Conservation (phyloP, 805 yeast genomes). For the Saturnispora diversa region DNA sequence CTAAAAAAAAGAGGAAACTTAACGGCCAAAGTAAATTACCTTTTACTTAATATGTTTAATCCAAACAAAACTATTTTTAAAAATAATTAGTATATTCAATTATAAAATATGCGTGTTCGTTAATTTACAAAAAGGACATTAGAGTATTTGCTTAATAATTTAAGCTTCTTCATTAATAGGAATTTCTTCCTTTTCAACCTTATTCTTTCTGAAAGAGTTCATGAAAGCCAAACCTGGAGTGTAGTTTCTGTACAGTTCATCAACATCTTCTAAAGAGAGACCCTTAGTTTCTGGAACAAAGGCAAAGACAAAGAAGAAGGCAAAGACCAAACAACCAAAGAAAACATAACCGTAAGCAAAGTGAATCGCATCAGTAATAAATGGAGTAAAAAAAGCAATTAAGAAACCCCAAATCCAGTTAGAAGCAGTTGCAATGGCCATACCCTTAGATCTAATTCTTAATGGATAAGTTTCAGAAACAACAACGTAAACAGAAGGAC, state of each 20-base stretch:
- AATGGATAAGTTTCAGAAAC: slow-evolving; percentile 63
- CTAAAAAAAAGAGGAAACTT: neutral
- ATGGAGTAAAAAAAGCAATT: slow-evolving; percentile 51
- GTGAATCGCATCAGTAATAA: slow-evolving; percentile 45
- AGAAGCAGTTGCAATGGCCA: slow-evolving; percentile 58
- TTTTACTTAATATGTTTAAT: neutral
- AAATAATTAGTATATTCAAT: neutral
- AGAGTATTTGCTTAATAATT: slow-evolving; percentile 1
- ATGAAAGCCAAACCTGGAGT: slow-evolving; percentile 28
- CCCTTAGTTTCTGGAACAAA: slow-evolving; percentile 51
- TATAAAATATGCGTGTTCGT: neutral
- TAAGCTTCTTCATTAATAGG: slow-evolving; percentile 4
- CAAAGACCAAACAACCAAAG: slow-evolving; percentile 46
- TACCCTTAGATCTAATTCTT: slow-evolving; percentile 53
- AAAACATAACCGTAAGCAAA: slow-evolving; percentile 52
- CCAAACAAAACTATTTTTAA: neutral
- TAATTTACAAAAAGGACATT: neutral
- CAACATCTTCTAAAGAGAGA: slow-evolving; percentile 48
- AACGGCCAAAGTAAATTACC: slow-evolving; percentile 10
- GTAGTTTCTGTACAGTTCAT: slow-evolving; percentile 37
- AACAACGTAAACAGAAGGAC: slow-evolving; percentile 59
- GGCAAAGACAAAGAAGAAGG: slow-evolving; percentile 46
- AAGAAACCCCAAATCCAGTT: slow-evolving; percentile 59
- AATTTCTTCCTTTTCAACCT: slow-evolving; percentile 5
- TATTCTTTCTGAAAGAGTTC: slow-evolving; percentile 21